Base-by-base conservation (phyloP, 352 stramenopile species). In the Phytophthora ohioensis region DNA sequence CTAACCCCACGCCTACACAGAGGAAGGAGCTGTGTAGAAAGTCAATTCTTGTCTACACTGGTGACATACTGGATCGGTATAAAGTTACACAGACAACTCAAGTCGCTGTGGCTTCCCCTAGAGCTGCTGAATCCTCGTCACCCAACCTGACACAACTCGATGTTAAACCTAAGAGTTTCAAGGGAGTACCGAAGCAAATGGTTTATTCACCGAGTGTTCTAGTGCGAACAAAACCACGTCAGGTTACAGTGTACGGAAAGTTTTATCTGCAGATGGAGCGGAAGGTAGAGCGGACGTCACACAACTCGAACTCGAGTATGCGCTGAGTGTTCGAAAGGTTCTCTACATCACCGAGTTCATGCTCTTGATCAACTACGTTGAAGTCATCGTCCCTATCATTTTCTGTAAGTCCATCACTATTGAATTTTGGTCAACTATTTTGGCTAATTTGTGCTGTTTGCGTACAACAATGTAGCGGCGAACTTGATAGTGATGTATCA, bases 301-400 rank as follows among this genome's bases (percentile, higher is more conserved):
- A 9, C 31, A 57, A 32, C 59, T 52, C 0, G 64, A 80, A 15
- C 61, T 75, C 8, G 35, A 67, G 15, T 79, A 81, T 15, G 51
- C 72, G 1, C 21, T 64, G 0, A 45, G 69, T 10, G 52, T 71
- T 0, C 53, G 72, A 4, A 51, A 72, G 35, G 43, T 84, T 38
- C 64, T 87, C 3, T 80, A 85, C 39, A 64, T 82, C 48, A 78
- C 80, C 3, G 77, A 85, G 67, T 88, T 82, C 11, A 34, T 85
- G 15, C 27, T 85, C 21, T 58, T 85, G 51, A 65, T 80, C 42
- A 80, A 87, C 53, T 84, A 76, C 31, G 65, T 79, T 3, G 75
- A 85, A 38, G 73, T 82, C 4, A 64, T 79, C 31, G 69, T 87
- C 13, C 75, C 80, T 5, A 15, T 77, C 4, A 75, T 85, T 31